Conservation (phyloP, 352 stramenopile species). For the Globisporangium middletonii region DNA sequence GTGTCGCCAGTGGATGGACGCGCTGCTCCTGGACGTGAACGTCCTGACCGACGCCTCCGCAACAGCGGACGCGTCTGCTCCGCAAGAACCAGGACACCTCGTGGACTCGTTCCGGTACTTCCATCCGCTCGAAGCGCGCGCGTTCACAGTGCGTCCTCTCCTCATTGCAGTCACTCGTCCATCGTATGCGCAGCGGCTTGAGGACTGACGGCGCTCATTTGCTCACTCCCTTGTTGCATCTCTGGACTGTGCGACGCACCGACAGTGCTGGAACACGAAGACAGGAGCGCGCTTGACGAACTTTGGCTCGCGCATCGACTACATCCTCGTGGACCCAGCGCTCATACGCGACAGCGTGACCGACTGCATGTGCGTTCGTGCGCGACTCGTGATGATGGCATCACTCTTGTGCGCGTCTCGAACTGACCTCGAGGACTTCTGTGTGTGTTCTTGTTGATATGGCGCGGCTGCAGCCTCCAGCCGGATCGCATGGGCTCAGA, state of each 20-base stretch:
- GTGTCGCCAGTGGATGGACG: slow-evolving; percentile 64
- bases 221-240: background rate
- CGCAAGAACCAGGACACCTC: slow-evolving; percentile 20
- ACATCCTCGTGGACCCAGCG: slow-evolving; percentile 68
- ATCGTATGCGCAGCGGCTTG: too few species aligned
- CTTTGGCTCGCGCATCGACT: slow-evolving; percentile 89
- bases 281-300: slow-evolving; percentile 86
- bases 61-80: background rate
- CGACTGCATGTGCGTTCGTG: slow-evolving; percentile 46
- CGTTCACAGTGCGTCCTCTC: slow-evolving; percentile 63
- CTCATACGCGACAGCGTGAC: slow-evolving; percentile 40
- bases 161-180: background rate
- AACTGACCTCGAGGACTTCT: background rate
- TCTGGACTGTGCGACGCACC: background rate
- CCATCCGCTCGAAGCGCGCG: slow-evolving; percentile 59
- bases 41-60: background rate
- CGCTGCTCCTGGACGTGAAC: slow-evolving; percentile 7
- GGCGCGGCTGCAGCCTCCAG: slow-evolving; percentile 30
- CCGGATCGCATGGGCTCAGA: slow-evolving; percentile 60
- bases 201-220: background rate
- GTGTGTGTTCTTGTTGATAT: background rate
- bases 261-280: slow-evolving; percentile 83
- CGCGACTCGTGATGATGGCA: background rate
- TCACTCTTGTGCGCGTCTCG: background rate
- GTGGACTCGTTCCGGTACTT: slow-evolving; percentile 81